Evolutionary conservation across 2,329 filamentous ascomycete genomes (phyloP).

Genomic region (Lecanoromycetidae sp.): DNA sequence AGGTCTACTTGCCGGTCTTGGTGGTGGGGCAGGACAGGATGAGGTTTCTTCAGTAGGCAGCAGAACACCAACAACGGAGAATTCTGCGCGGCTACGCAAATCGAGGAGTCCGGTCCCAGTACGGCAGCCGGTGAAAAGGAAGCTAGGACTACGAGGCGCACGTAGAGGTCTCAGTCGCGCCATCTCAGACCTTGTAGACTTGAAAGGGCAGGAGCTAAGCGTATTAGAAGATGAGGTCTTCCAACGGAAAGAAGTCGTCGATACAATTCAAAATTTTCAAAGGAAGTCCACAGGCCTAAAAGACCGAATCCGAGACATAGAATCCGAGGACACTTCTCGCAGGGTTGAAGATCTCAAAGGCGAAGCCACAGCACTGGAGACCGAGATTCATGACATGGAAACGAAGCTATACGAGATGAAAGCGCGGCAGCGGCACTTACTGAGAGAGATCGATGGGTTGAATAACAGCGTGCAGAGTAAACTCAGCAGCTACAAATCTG

Average conservation of each 20-base stretch:
- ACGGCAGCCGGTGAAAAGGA: slow-evolving; percentile 12
- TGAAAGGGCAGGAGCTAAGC: slow-evolving; percentile 46
- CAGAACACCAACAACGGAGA: slow-evolving; percentile 10
- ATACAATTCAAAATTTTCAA: slow-evolving; percentile 40
- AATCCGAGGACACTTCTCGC: slow-evolving; percentile 28
- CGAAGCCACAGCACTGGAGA: slow-evolving; percentile 41
- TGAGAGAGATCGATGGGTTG: slow-evolving; percentile 39
- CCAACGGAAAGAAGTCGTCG: slow-evolving; percentile 35
- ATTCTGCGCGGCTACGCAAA: not conserved
- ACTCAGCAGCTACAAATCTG: slow-evolving; percentile 46
- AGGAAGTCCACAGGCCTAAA: slow-evolving; percentile 39
- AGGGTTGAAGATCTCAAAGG: slow-evolving; percentile 35
- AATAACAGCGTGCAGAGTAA: slow-evolving; percentile 48
- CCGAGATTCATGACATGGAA: slow-evolving; percentile 47
- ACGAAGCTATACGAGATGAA: slow-evolving; percentile 44
- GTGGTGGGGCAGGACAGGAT: not conserved
- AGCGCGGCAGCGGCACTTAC: slow-evolving; percentile 40
- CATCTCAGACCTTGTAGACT: slow-evolving; percentile 42
- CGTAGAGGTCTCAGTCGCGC: slow-evolving; percentile 45
- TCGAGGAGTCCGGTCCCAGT: slow-evolving; percentile 5
- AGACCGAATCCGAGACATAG: slow-evolving; percentile 39
- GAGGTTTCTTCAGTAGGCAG: slow-evolving; percentile 11
- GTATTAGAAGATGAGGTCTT: slow-evolving; percentile 36
- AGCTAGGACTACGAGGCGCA: slow-evolving; percentile 40
- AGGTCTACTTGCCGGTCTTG: slow-evolving; percentile 12